These are phyloP conservation scores for Cymbopogon flexuosus DNA, from an alignment of 202 grass and related monocot species.

Conservation along the genomic window DNA sequence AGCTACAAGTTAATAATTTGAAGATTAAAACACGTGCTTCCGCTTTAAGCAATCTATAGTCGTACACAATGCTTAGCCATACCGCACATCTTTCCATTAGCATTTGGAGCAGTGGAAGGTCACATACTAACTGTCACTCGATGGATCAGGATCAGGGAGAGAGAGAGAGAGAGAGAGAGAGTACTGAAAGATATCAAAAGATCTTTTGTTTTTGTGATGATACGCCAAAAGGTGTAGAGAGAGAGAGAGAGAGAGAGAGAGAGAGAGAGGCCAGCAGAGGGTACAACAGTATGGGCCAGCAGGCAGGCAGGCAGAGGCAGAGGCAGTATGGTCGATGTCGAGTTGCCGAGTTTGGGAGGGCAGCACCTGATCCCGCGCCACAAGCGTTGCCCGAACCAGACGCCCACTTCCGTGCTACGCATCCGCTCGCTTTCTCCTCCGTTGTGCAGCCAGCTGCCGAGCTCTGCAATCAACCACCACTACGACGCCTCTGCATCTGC, in stretches of 20 bases:
- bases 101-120: background rate
- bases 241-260: background rate
- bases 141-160: background rate
- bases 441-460: background rate
- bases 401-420: conserved; percentile 23
- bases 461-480: background rate
- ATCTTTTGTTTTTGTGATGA: background rate
- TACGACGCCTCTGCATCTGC: too few species aligned
- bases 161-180: too few species aligned
- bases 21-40: background rate
- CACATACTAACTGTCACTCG: background rate
- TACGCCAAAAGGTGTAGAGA: background rate
- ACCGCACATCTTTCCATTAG: background rate
- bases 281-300: too few species aligned
- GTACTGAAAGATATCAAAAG: background rate
- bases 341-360: conserved; percentile 37
- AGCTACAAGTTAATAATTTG: background rate
- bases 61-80: background rate
- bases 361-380: conserved; percentile 41
- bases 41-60: background rate
- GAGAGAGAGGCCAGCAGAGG: too few species aligned
- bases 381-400: background rate
- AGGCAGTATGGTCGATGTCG: conserved; percentile 16
- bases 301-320: too few species aligned
- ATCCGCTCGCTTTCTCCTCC: background rate